Evolutionary conservation across 495 filamentous ascomycete genomes (phyloP), one percentile per base, ranked within the genome.

Genomic region (Ramalina peruviana): DNA sequence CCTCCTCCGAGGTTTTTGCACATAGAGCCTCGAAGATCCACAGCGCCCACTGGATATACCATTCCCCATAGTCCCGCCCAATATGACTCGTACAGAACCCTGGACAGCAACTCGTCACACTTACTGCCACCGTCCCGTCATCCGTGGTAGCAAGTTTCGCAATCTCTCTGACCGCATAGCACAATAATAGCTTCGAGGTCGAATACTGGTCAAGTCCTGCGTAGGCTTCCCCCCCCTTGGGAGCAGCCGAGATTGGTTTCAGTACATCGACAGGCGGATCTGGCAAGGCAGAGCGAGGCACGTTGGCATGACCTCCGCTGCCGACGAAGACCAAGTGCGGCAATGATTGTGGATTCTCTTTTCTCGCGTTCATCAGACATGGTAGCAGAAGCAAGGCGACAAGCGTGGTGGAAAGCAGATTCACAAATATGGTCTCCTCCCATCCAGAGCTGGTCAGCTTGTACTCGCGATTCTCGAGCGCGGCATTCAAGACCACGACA

Each of bases 321-420:
- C 23, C 23, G 23, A 25, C 23, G 23, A n/a, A 30, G 23, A 25
- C 23, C 23, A 25, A 25, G 23, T 25, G 23, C 23, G 23, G 23
- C 23, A 25, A 25, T 3, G 23, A 25, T 25, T 25, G 23, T 3
- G 23, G 23, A 25, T 25, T 4, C 23, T 4, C 3, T 6, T 25
- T 25, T 30, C n/a, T 30, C 23, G 44, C 15, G 3, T 5, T 6
- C 6, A n/a, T 5, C 0, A 46, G 44, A 6, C n/a, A 10, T 0
- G 44, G 44, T 10, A 46, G 44, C 15, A 75, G 49, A 15, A 74
- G 62, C 0, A 74, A 45, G 2, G 58, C 67, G 36, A 76, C 60
- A 3, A 76, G 57, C 11, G 74, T 59, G 0, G 66, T 76, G 20
- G 62, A 66, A 55, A 78, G 60, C 13, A 74, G 67, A 47, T 82